Conservation (phyloP, 305 asterid species). For the Solanum aculeatissimum region DNA sequence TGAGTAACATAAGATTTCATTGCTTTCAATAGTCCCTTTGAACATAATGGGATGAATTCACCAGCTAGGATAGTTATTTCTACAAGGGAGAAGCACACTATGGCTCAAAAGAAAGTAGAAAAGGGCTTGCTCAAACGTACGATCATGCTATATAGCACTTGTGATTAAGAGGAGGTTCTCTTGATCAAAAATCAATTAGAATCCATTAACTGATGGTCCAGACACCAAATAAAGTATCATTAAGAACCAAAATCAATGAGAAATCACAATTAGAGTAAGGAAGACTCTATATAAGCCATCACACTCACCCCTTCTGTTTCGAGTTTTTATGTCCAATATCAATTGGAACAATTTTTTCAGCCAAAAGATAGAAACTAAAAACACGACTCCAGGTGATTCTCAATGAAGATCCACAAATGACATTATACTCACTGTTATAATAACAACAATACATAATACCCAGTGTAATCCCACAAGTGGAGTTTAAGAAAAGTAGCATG, state of each 20-base stretch:
- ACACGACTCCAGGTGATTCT: background rate
- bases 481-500: background rate
- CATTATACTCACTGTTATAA: background rate
- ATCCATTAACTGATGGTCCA: background rate
- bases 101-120: background rate
- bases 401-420: background rate
- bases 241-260: background rate
- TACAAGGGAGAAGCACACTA: background rate
- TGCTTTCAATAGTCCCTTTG: background rate
- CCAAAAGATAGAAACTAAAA: background rate
- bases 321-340: background rate
- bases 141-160: background rate
- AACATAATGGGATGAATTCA: background rate
- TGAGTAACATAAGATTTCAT: background rate
- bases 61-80: background rate
- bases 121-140: background rate
- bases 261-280: background rate
- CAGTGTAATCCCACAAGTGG: background rate
- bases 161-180: background rate
- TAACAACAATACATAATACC: background rate
- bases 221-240: background rate
- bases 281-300: background rate
- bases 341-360: background rate
- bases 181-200: background rate
- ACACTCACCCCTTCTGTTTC: background rate